These are phyloP conservation scores for Penicillium sp. DNA, from an alignment of 2,329 filamentous ascomycete genomes.

Conservation along the genomic window DNA sequence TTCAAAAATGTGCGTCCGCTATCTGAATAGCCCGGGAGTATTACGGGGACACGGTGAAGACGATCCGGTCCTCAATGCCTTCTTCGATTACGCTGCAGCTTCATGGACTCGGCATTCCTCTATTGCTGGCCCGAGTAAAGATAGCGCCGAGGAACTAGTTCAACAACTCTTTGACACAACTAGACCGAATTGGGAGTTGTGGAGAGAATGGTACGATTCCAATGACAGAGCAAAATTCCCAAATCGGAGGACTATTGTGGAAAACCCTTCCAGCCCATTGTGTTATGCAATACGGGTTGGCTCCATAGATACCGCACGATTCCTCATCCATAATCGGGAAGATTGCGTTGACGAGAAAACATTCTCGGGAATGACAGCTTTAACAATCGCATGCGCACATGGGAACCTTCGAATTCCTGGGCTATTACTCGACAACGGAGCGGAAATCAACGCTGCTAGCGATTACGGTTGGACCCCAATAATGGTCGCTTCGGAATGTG, in stretches of 20 bases:
- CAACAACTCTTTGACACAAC: conserved; percentile 2
- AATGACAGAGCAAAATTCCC: background rate
- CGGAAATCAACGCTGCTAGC: too few relatives aligned
- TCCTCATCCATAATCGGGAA: background rate
- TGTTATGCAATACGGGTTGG: conserved; percentile 9
- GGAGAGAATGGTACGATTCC: conserved; percentile 5
- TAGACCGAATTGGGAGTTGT: background rate
- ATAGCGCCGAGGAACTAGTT: background rate
- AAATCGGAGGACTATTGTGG: background rate
- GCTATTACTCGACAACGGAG: background rate
- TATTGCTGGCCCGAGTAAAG: background rate
- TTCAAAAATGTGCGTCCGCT: conserved; percentile 3
- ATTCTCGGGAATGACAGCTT: background rate
- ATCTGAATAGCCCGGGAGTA: background rate
- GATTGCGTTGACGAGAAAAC: background rate
- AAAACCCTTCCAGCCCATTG: background rate
- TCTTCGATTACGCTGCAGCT: background rate
- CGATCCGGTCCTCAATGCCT: background rate
- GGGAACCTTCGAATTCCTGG: background rate
- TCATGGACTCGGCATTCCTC: conserved; percentile 4
- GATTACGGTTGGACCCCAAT: too few relatives aligned
- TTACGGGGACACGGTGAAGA: background rate
- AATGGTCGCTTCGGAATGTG: too few relatives aligned
- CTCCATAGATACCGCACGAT: background rate
- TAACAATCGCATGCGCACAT: background rate